A percentile compares a stretch with the other conserved stretches of the same genome.
phyloP scores from a whole-genome alignment of 176 grass and related monocot genomes.

The Saccharum spontaneum region DNA sequence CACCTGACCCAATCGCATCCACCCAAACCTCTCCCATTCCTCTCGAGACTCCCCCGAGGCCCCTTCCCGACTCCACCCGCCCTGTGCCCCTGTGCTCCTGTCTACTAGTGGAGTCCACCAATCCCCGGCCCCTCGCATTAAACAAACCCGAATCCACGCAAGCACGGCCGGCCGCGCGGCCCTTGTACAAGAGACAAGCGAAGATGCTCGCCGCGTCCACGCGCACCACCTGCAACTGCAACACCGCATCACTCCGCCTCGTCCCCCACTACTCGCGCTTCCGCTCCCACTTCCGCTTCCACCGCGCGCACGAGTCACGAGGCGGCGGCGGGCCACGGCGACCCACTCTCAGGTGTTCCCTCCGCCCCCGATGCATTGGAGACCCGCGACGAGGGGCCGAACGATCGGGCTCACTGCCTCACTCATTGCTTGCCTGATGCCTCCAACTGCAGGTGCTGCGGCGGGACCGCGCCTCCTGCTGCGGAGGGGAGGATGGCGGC shows the following conservation, averaged over 20 bases:
- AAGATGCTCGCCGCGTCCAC: conserved; percentile 20
- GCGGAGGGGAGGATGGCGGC: not conserved
- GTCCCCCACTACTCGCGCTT: not conserved
- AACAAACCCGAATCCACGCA: conserved; percentile 39
- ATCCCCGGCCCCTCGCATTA: not conserved
- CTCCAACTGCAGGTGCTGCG: conserved; percentile 12
- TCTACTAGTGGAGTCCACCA: too few relatives aligned
- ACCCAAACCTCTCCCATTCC: not conserved
- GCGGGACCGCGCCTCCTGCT: not conserved
- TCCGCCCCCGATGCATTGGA: not conserved
- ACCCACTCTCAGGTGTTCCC: conserved; percentile 6
- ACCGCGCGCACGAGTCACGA: not conserved
- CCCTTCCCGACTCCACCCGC: too few relatives aligned
- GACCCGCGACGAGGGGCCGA: not conserved
- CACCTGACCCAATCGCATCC: not conserved
- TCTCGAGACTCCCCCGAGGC: not conserved
- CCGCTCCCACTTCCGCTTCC: conserved; percentile 10
- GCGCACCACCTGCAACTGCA: not conserved
- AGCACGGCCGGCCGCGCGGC: not conserved
- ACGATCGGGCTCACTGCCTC: not conserved
- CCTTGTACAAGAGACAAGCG: not conserved
- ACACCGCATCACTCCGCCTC: not conserved
- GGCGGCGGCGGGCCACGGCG: not conserved
- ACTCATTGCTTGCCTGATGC: not conserved
- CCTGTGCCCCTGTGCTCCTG: too few relatives aligned